Base-by-base conservation (phyloP, 345 rosid genomes). In the Chamaenerion angustifolium region DNA sequence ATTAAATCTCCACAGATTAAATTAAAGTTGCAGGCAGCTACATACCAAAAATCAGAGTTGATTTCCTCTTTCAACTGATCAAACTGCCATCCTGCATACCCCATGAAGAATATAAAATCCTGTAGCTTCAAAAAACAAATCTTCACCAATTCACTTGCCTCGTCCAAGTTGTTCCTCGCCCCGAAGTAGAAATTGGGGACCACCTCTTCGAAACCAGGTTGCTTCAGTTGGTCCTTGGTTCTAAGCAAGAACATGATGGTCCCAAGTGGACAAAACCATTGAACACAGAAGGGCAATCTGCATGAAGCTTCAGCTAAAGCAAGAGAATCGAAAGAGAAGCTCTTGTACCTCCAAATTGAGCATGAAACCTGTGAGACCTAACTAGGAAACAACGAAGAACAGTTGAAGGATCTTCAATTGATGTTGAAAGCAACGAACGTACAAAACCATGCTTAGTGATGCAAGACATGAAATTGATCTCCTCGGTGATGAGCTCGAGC, bases 31-130 rank as follows among this genome's bases (percentile, higher is more conserved):
- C 98, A 90, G 0, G 95, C 80, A 48, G 94, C 94, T 1, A 83
- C 85, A 46, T 73, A 64, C 98, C 98, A 90, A 43, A 69, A 83
- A 61, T 80, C 74, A 10, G 75, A 83, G 59, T 81, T 79, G 4
- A 83, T 90, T 71, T 90, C 98, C 63, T 80, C 88, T 61, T 79
- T 81, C 69, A 86, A 66, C 59, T 86, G 96, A 72, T 81, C 98
- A 40, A 76, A 74, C 64, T 83, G 93, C 98, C 96, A 90, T 11
- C 93, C 96, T 0, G 96, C 82, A 31, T 86, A 83, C 51, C 98
- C 98, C 49, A 70, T 82, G 60, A 90, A 90, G 76, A 86, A 83
- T 64, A 83, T 80, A 56, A 83, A 81, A 67, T 81, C 95, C 43
- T 80, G 80, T 51, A 85, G 88, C 64, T 80, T 83, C 37, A 78